Percentiles rank a stretch among this genome's conserved stretches.
These are phyloP conservation scores for Glarea lozoyensis DNA, from an alignment of 495 filamentous ascomycete genomes.

Conservation along the genomic window DNA sequence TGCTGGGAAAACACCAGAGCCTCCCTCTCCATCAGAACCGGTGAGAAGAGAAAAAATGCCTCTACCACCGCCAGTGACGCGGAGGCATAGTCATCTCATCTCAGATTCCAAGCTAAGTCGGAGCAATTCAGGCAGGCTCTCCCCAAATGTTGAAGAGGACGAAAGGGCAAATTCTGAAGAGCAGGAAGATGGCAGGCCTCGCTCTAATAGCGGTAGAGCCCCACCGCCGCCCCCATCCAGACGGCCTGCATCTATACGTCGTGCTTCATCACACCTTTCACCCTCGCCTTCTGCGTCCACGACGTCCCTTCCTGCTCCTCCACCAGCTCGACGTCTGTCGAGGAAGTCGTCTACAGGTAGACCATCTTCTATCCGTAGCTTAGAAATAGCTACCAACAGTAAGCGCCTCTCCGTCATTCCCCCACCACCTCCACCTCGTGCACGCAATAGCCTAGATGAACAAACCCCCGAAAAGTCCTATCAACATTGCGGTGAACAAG, in stretches of 20 bases:
- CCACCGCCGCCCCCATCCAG: conserved; percentile 20
- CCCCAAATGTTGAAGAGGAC: conserved; percentile 18
- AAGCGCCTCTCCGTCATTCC: conserved; percentile 16
- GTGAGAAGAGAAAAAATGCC: conserved; percentile 14
- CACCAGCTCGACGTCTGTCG: conserved; percentile 14
- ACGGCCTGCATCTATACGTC: conserved; percentile 3
- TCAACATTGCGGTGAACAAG: conserved; percentile 15
- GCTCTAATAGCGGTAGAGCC: conserved; percentile 8
- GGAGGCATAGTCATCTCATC: conserved; percentile 19
- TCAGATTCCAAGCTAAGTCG: conserved; percentile 15
- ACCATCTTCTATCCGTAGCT: conserved; percentile 15
- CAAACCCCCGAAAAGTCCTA: conserved; percentile 9
- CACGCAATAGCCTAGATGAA: conserved; percentile 9
- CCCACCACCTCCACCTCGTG: conserved; percentile 20
- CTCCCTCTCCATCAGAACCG: conserved; percentile 18
- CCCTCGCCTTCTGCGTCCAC: conserved; percentile 8
- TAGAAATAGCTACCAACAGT: conserved; percentile 12
- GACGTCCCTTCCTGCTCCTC: conserved; percentile 12
- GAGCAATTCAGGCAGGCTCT: conserved; percentile 11
- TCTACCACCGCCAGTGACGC: conserved; percentile 14
- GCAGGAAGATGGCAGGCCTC: conserved; percentile 5
- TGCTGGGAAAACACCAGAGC: conserved; percentile 21
- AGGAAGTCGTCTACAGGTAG: conserved; percentile 4
- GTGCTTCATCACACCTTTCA: conserved; percentile 5
- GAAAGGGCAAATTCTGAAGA: conserved; percentile 4